These are phyloP conservation scores for Neltuma alba DNA, from an alignment of 306 rosid genomes.

Conservation along the genomic window DNA sequence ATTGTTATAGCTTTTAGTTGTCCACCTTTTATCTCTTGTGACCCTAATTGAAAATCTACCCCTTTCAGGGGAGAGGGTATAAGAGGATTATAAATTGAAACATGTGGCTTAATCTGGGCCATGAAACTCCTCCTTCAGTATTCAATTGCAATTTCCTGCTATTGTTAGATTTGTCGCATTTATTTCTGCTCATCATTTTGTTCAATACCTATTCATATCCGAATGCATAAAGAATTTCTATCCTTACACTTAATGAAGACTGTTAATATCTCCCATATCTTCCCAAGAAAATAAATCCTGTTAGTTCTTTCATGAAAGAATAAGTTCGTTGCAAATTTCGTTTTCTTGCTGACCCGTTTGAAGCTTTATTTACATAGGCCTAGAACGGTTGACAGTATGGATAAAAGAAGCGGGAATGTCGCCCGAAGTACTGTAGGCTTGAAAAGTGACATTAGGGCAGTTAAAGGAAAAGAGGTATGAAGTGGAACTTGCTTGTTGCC, in stretches of 20 bases:
- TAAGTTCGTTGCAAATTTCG: slow-evolving; percentile 1
- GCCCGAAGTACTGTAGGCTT: slow-evolving; percentile 44
- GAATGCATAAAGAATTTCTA: neutral
- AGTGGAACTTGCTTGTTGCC: slow-evolving; percentile 34
- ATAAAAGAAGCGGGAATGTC: slow-evolving; percentile 54
- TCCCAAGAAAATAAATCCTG: slow-evolving; percentile 6
- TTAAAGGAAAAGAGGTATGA: slow-evolving; percentile 65
- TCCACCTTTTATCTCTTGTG: slow-evolving; percentile 16
- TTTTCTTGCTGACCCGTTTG: slow-evolving; percentile 33
- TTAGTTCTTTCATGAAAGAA: slow-evolving; percentile 16
- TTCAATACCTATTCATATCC: neutral
- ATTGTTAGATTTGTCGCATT: slow-evolving; percentile 15
- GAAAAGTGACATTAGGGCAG: slow-evolving; percentile 53
- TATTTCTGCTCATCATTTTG: neutral
- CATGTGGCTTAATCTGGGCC: neutral
- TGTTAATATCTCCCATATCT: neutral
- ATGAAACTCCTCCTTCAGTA: neutral
- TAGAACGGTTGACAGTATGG: slow-evolving; percentile 49
- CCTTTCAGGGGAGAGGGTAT: neutral
- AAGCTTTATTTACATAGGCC: slow-evolving; percentile 48
- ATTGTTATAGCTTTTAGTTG: slow-evolving; percentile 2
- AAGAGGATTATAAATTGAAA: slow-evolving; percentile 11
- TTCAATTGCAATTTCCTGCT: slow-evolving; percentile 5
- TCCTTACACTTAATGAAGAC: neutral
- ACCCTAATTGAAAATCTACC: neutral